phyloP scores from a whole-genome alignment of 83 land plant genomes.

The Thuja plicata region DNA sequence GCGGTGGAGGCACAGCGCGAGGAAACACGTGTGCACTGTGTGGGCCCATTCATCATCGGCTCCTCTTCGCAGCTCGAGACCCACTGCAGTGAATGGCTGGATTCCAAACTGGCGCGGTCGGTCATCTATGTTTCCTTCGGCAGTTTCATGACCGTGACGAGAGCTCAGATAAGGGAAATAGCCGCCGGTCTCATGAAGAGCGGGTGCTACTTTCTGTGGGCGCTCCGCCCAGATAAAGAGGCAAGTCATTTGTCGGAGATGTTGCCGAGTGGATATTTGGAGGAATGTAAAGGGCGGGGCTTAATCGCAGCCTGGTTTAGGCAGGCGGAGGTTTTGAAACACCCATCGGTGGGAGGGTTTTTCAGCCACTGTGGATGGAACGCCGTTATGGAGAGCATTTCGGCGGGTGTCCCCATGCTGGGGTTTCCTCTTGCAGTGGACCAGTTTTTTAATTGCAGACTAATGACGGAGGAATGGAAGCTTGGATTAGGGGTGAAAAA shows the following conservation, averaged over 20 bases:
- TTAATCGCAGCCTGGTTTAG: conserved; percentile 45
- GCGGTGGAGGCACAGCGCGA: conserved; percentile 22
- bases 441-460: conserved; percentile 25
- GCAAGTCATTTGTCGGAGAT: not conserved
- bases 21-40: conserved; percentile 6
- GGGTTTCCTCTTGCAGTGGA: conserved; percentile 38
- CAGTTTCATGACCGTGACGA: conserved; percentile 31
- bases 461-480: conserved; percentile 38
- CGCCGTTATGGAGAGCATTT: conserved; percentile 32
- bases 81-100: conserved; percentile 35
- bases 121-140: conserved; percentile 58
- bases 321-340: conserved; percentile 40
- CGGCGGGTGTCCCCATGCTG: conserved; percentile 45
- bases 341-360: conserved; percentile 44
- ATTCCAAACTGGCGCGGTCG: conserved; percentile 27
- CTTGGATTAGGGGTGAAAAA: conserved; percentile 31
- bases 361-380: conserved; percentile 64
- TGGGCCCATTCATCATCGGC: conserved; percentile 10
- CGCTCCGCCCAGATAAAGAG: conserved; percentile 11
- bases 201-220: not conserved
- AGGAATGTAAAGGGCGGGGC: conserved; percentile 9
- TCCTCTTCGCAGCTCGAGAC: not conserved
- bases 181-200: conserved; percentile 17
- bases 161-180: conserved; percentile 41
- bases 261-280: conserved; percentile 22